Base-by-base conservation (phyloP, 257 asterid species). In the Jaltomata sinuosa region DNA sequence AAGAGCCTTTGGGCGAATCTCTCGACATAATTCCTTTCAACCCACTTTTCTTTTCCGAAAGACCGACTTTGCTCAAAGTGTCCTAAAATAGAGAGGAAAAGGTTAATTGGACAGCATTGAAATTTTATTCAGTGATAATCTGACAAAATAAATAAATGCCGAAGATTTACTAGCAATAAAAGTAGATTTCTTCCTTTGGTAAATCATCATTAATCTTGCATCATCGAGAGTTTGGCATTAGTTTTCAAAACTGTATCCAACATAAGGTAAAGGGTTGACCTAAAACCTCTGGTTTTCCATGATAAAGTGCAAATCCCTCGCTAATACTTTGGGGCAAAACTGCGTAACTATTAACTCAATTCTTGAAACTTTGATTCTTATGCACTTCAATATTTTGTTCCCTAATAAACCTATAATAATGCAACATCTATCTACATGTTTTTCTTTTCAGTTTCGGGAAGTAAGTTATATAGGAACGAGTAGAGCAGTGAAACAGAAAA, bases 1-100 rank as follows among this genome's bases (percentile, higher is more conserved):
- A 80, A 84, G 87, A 88, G 49, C 89, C 87, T 89, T 85, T 89
- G 18, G 94, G 88, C 85, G 87, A 90, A 89, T 91, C 98, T 87
- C 89, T 93, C 92, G 89, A 89, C 3, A 93, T 91, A 38, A 83
- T 65, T 80, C 97, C 96, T 88, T 92, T 94, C 83, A 92, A 69
- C 47, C 88, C 86, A 29, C 85, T 88, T 88, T 86, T 92, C 90
- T 91, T 92, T 62, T 92, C 93, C 12, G 62, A 74, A 67, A 90
- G 89, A 67, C 82, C 88, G 45, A 88, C 87, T 74, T 87, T 94
- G 59, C 90, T 93, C 19, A 91, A 87, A 87, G 84, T 86, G 84
- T 91, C 97, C 99, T 95, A 91, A 85, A 84, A 90, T 84, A 34
- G 69, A 79, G 86, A 54, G 38, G 78, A 88, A 65, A 79, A 32